Base-by-base conservation (phyloP, 306 rosid genomes). In the Dicorynia guianensis region DNA sequence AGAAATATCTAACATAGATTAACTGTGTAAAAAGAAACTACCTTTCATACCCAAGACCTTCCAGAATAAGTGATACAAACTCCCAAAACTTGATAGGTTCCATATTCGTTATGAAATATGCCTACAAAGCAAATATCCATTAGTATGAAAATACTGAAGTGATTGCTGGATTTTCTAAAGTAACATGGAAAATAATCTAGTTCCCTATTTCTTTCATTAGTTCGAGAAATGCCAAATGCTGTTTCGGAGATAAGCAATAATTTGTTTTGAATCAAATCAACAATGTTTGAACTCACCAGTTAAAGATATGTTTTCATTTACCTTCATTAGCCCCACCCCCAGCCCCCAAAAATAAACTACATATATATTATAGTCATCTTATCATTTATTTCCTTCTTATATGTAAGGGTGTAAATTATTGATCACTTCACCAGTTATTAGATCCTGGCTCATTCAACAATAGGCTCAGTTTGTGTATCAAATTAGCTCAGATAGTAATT, bases 81-180 rank as follows among this genome's bases (percentile, higher is more conserved):
- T 90, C 99, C 99, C 99, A 96, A 81, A 96, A 96, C 76, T 86
- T 92, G 60, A 96, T 87, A 46, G 93, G 87, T 68, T 96, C 98
- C 97, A 85, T 87, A 81, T 95, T 92, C 38, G 99, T 92, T 55
- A 95, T 87, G 89, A 95, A 95, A 86, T 92, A 95, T 50, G 97
- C 99, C 99, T 95, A 85, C 87, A 85, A 73, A 77, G 43, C n/a
- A 80, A 75, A 18, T 50, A 54, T 35, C 46, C 53, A 25, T 81
- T 54, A 83, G 83, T 56, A 25, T 56, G 18, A 50, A 50, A 77
- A 64, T 18, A 30, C 42, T 50, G 62, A 43, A 64, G 54, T 17
- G 14, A 65, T 50, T 57, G 39, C 68, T 42, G 30, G 7, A 57
- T 55, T 59, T 83, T 53, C 66, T 53, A 49, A 70, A 43, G 53